Conservation (phyloP, 1,139 yeast species). For the Candida albicans region DNA sequence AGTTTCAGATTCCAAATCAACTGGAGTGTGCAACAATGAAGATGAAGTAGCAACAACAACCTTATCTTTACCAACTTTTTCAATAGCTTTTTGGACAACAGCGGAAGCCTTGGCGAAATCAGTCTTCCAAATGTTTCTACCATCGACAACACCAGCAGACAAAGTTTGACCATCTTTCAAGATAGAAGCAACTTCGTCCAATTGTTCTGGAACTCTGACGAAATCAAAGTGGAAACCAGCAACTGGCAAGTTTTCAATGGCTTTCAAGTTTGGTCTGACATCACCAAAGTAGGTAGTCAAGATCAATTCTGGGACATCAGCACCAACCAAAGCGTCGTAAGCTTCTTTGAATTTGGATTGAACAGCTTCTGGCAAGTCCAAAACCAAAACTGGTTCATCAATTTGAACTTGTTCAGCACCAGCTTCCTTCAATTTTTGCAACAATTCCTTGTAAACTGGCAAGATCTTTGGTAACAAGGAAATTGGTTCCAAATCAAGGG, state of each 20-base stretch:
- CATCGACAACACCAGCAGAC: conserved; percentile 96
- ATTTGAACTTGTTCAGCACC: conserved; percentile 96
- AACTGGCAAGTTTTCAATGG: conserved; percentile 88
- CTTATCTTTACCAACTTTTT: conserved; percentile 83
- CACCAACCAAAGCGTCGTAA: conserved; percentile 66
- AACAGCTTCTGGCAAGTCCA: conserved; percentile 84
- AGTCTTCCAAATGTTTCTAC: conserved; percentile 99
- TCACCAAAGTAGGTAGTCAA: conserved; percentile 97
- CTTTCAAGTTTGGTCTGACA: conserved; percentile 91
- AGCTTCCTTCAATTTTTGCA: conserved; percentile 83
- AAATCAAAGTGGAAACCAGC: conserved; percentile 96
- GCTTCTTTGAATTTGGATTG: conserved; percentile 87
- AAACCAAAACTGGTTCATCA: conserved; percentile 95
- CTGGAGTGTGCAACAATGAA: conserved; percentile 97
- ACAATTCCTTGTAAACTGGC: conserved; percentile 89
- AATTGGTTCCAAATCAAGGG: conserved; percentile 91
- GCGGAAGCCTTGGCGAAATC: conserved; percentile 84
- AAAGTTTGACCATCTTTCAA: conserved; percentile 66
- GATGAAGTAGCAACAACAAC: conserved; percentile 94
- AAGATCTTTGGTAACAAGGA: conserved; percentile 81
- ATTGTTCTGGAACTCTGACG: conserved; percentile 95
- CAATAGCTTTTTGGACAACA: conserved; percentile 78
- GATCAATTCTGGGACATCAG: conserved; percentile 73
- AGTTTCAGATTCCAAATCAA: conserved; percentile 87
- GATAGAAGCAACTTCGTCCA: conserved; percentile 73